phyloP scores from a whole-genome alignment of 2,329 filamentous ascomycete genomes.

The Aspergillus cejpii region DNA sequence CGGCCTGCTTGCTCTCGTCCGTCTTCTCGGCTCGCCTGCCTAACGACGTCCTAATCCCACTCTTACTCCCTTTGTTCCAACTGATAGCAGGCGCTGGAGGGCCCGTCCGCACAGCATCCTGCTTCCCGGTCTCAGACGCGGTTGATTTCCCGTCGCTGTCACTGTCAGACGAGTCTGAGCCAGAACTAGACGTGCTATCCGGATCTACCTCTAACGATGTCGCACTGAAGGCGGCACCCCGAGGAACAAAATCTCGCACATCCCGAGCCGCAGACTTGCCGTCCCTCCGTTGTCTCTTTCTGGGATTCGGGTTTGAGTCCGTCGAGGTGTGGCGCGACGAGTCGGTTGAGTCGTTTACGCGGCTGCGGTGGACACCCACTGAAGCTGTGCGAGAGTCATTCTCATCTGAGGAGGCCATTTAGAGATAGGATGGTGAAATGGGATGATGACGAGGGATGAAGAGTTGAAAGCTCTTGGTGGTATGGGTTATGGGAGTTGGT shows the following conservation, averaged over 20 bases:
- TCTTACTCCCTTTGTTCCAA: slow-evolving; percentile 43
- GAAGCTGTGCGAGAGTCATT: slow-evolving; percentile 44
- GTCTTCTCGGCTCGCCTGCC: slow-evolving; percentile 22
- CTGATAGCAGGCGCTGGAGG: slow-evolving; percentile 29
- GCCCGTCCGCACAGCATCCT: slow-evolving; percentile 10
- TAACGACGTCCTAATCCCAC: slow-evolving; percentile 40
- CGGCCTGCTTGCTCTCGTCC: slow-evolving; percentile 13
- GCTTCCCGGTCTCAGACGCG: slow-evolving; percentile 12
- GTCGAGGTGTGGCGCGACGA: slow-evolving; percentile 22
- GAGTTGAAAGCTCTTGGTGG: neutral
- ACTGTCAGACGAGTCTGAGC: slow-evolving; percentile 18
- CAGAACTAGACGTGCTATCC: slow-evolving; percentile 29
- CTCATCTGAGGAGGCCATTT: slow-evolving; percentile 29
- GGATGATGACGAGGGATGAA: neutral
- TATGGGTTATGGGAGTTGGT: neutral
- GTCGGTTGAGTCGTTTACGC: slow-evolving; percentile 18
- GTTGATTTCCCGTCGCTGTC: slow-evolving; percentile 9
- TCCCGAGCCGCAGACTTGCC: slow-evolving; percentile 20
- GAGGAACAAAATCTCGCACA: slow-evolving; percentile 34
- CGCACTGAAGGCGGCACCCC: slow-evolving; percentile 31
- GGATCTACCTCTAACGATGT: slow-evolving; percentile 30
- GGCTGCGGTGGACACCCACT: slow-evolving; percentile 36
- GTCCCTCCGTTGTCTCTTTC: slow-evolving; percentile 26
- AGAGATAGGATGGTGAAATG: slow-evolving; percentile 8
- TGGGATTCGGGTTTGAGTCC: slow-evolving; percentile 19